Base-by-base conservation (phyloP, 1,284 basidiomycete species). In the Ceratobasidium sp. region DNA sequence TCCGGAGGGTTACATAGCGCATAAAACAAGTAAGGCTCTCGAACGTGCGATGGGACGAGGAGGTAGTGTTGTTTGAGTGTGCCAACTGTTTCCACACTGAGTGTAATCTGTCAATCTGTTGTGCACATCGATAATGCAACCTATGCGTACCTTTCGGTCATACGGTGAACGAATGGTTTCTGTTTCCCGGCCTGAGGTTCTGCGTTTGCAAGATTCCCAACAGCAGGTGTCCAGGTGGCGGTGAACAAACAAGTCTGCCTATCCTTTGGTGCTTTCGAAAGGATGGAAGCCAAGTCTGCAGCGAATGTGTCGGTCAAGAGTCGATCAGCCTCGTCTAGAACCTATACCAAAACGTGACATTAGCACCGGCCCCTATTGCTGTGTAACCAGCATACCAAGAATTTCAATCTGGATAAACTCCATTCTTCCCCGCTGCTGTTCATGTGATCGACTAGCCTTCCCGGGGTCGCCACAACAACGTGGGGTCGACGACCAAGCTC, bases 161-260 rank as follows among this genome's bases (percentile, higher is more conserved):
- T 94, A 64, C 93, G 88, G 82, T 98, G 92, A 24, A 98, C 87
- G 80, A 97, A 96, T 1, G 96, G 95, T 78, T 88, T 89, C 79
- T 90, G 86, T 82, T 98, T 98, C 8, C 96, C 96, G 0, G 88
- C 85, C 75, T 88, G 86, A 1, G 96, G 93, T 16, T 89, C 83
- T 49, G 91, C 90, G 62, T 88, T 86, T 13, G 91, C 93, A 34
- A 98, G 81, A 8, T 88, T 86, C 78, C 96, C 93, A 71, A 99
- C 95, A 0, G 95, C 89, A 19, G 92, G 88, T 1, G 95, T 96
- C 77, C 98, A 85, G 0, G 98, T 99, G 0, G 98, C 98, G 0
- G 98, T 98, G 82, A 99, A 99, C 34, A 99, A 87, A 77, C 96
- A 93, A 0, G 98, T 99, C 81, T 99, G 98, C 16, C 98, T 87